Conservation (phyloP, 2,329 filamentous ascomycete genomes). For the Claviceps humidiphila region DNA sequence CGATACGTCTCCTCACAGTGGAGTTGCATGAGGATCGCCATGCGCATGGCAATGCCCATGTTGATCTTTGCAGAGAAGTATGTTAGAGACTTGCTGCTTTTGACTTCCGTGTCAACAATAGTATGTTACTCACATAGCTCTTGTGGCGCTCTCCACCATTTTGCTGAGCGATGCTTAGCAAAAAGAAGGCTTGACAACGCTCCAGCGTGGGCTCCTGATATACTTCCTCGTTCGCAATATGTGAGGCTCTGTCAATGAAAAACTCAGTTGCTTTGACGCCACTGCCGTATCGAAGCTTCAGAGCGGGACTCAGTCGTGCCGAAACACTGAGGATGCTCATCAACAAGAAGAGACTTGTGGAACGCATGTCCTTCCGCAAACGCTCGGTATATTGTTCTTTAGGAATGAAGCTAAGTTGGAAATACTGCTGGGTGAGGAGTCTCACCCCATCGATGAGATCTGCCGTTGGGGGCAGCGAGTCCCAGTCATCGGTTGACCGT, state of each 20-base stretch:
- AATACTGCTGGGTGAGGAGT: slow-evolving; percentile 41
- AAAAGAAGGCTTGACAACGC: slow-evolving; percentile 44
- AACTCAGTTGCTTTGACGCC: slow-evolving; percentile 37
- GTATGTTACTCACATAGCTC: slow-evolving; percentile 33
- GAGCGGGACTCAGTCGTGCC: slow-evolving; percentile 36
- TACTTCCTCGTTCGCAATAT: slow-evolving; percentile 34
- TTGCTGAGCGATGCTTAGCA: slow-evolving; percentile 46
- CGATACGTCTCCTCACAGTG: slow-evolving; percentile 43
- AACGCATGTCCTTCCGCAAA: slow-evolving; percentile 31
- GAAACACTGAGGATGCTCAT: slow-evolving; percentile 43
- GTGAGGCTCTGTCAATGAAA: slow-evolving; percentile 38
- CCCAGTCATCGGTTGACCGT: slow-evolving; percentile 29
- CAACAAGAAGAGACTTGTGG: slow-evolving; percentile 41
- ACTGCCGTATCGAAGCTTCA: slow-evolving; percentile 35
- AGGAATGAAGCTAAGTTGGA: slow-evolving; percentile 46
- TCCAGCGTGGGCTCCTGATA: slow-evolving; percentile 40
- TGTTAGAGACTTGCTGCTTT: not conserved
- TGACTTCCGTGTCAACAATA: not conserved
- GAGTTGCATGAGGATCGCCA: slow-evolving; percentile 41
- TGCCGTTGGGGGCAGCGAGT: slow-evolving; percentile 32
- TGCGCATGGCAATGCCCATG: slow-evolving; percentile 41
- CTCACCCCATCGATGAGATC: slow-evolving; percentile 39
- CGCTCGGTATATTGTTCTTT: slow-evolving; percentile 36
- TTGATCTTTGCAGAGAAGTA: slow-evolving; percentile 29
- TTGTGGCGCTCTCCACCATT: slow-evolving; percentile 38